These are phyloP conservation scores for Arthrobotrys entomopaga DNA, from an alignment of 2,329 filamentous ascomycete species.

Conservation along the genomic window DNA sequence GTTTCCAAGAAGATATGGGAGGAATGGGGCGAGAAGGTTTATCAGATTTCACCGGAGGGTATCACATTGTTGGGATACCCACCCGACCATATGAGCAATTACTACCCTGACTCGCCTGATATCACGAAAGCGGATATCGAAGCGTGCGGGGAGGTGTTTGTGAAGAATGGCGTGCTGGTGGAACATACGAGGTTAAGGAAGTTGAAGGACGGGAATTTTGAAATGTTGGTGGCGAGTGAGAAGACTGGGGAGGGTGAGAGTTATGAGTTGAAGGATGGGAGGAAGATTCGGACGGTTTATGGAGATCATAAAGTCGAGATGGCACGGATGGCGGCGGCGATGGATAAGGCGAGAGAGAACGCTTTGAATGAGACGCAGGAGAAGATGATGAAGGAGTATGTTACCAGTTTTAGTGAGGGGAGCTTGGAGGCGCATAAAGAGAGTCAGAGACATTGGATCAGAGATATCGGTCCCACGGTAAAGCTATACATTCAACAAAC, in stretches of 20 bases:
- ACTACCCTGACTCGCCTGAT: constrained; percentile 79
- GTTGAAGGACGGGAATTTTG: constrained; percentile 69
- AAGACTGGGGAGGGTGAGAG: constrained; percentile 41
- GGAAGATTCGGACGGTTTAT: constrained; percentile 76
- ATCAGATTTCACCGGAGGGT: constrained; percentile 68
- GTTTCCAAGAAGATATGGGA: constrained; percentile 74
- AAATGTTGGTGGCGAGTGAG: constrained; percentile 68
- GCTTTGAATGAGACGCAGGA: constrained; percentile 78
- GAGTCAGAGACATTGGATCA: constrained; percentile 82
- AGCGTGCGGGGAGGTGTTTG: constrained; percentile 77
- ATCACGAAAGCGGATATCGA: constrained; percentile 81
- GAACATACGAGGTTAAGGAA: constrained; percentile 83
- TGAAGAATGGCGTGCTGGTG: constrained; percentile 74
- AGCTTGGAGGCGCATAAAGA: constrained; percentile 82
- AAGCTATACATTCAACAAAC: background rate
- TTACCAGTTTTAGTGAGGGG: constrained; percentile 77
- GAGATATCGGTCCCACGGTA: constrained; percentile 76
- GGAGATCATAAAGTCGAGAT: constrained; percentile 80
- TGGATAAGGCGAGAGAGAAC: constrained; percentile 74
- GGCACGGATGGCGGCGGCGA: constrained; percentile 73
- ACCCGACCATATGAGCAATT: constrained; percentile 80
- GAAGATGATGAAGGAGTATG: constrained; percentile 78
- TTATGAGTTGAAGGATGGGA: constrained; percentile 64
- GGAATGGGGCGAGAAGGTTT: constrained; percentile 76
- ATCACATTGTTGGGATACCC: constrained; percentile 80